Conservation (phyloP, 2,329 filamentous ascomycete species). For the Tricladium varicosporioides region DNA sequence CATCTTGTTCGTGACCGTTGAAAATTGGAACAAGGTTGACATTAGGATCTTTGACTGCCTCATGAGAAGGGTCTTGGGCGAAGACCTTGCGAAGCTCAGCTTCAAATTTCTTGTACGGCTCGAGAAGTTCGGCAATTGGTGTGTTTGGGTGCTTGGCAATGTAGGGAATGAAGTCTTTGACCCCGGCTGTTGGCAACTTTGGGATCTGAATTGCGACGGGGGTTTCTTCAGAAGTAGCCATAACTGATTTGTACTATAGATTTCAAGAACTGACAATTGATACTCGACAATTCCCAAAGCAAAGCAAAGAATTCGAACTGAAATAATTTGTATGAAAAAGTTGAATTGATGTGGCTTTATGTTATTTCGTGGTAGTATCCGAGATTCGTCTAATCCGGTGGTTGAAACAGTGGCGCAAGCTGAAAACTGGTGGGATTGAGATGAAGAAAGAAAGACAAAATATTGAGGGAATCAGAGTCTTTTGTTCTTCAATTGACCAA, state of each 20-base stretch:
- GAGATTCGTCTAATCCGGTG: too few relatives aligned
- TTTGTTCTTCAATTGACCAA: too few relatives aligned
- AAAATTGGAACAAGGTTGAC: conserved; percentile 69
- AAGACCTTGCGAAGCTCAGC: conserved; percentile 63
- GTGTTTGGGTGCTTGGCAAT: conserved; percentile 52
- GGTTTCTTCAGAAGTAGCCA: conserved; percentile 6
- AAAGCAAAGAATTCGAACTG: too few relatives aligned
- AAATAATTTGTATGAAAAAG: too few relatives aligned
- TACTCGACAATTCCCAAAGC: too few relatives aligned
- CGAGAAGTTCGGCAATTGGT: conserved; percentile 56
- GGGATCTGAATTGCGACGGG: conserved; percentile 23
- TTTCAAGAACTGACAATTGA: too few relatives aligned
- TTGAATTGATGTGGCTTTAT: too few relatives aligned
- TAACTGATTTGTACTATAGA: neutral
- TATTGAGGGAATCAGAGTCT: too few relatives aligned
- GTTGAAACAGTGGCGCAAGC: too few relatives aligned
- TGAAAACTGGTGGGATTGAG: too few relatives aligned
- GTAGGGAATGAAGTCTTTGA: conserved; percentile 41
- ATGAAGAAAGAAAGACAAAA: too few relatives aligned
- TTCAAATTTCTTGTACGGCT: conserved; percentile 68
- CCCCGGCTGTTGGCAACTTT: conserved; percentile 22
- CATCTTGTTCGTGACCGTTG: conserved; percentile 49
- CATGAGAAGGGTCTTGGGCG: conserved; percentile 64
- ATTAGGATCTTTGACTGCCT: conserved; percentile 52
- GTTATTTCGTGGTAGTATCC: too few relatives aligned